These are phyloP conservation scores for Colletotrichum sp. DNA, from an alignment of 2,329 filamentous ascomycete species.

Conservation along the genomic window DNA sequence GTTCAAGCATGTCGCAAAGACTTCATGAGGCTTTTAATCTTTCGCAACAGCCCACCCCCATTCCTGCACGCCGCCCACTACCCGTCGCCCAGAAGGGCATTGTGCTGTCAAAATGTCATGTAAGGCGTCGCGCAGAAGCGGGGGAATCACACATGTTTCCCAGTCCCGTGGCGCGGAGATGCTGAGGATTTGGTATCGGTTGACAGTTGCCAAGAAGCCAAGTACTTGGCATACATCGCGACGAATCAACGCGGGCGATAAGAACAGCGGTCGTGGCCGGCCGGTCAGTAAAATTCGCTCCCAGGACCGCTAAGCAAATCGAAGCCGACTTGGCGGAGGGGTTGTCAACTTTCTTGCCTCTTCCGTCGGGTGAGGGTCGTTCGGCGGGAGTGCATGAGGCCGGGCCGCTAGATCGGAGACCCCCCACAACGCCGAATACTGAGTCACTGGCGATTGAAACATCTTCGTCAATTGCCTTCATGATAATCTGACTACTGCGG, in stretches of 20 bases:
- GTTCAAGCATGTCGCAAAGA: neutral
- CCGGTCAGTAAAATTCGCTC: neutral
- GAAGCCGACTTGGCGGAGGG: neutral
- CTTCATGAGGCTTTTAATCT: neutral
- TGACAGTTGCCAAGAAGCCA: neutral
- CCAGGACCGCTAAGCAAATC: neutral
- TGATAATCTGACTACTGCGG: accelerated
- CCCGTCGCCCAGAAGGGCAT: neutral
- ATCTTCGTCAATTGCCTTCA: accelerated
- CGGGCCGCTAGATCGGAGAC: neutral
- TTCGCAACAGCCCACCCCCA: neutral
- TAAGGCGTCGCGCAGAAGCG: neutral
- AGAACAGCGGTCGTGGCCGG: neutral
- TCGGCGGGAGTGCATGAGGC: neutral
- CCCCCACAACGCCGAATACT: neutral
- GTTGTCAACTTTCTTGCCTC: neutral
- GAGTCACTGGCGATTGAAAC: accelerated
- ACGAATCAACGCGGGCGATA: slow-evolving; percentile 1
- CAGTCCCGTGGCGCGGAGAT: slow-evolving; percentile 4
- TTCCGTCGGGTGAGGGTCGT: slow-evolving; percentile 10
- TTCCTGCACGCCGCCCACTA: neutral
- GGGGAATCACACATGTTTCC: neutral
- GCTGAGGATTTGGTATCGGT: neutral
- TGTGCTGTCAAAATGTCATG: neutral
- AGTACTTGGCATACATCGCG: slow-evolving; percentile 4